Percentiles rank a stretch among this genome's conserved stretches.
phyloP scores from a whole-genome alignment of 352 stramenopile genomes.

The Phytophthora kernoviae region DNA sequence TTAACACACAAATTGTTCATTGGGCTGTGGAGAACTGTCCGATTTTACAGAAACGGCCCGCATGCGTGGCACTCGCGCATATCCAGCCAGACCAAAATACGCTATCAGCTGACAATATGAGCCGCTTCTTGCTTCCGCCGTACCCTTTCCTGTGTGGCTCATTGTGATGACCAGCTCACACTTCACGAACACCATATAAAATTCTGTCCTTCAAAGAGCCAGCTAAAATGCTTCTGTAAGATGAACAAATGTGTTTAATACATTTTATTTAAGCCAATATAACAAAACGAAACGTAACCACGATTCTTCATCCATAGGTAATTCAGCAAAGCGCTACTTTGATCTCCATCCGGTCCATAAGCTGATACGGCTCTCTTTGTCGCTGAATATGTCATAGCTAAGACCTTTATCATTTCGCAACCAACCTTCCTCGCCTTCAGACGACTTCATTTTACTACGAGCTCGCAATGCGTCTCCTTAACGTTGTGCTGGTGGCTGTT shows the following conservation, averaged over 20 bases:
- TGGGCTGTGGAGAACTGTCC: conserved; percentile 38
- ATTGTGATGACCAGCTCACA: not conserved
- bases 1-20: conserved; percentile 38
- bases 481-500: conserved; percentile 3
- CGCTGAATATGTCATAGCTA: too few relatives aligned
- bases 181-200: too few relatives aligned
- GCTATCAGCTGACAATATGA: conserved; percentile 28
- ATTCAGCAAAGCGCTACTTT: too few relatives aligned
- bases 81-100: conserved; percentile 9
- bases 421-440: not conserved
- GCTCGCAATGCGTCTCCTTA: conserved; percentile 3
- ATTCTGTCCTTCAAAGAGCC: too few relatives aligned
- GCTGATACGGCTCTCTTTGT: too few relatives aligned
- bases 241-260: too few relatives aligned
- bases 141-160: conserved; percentile 33
- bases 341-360: too few relatives aligned
- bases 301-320: too few relatives aligned
- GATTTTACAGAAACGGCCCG: conserved; percentile 17
- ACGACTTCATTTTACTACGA: not conserved
- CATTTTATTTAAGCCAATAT: too few relatives aligned
- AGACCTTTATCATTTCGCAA: too few relatives aligned
- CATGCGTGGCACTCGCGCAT: conserved; percentile 34
- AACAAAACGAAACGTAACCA: too few relatives aligned
- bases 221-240: too few relatives aligned
- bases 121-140: conserved; percentile 39